Percentiles rank a stretch among this genome's conserved stretches.
Evolutionary conservation across 129 eudicot species (phyloP).

Genomic region (Arctium minus): DNA sequence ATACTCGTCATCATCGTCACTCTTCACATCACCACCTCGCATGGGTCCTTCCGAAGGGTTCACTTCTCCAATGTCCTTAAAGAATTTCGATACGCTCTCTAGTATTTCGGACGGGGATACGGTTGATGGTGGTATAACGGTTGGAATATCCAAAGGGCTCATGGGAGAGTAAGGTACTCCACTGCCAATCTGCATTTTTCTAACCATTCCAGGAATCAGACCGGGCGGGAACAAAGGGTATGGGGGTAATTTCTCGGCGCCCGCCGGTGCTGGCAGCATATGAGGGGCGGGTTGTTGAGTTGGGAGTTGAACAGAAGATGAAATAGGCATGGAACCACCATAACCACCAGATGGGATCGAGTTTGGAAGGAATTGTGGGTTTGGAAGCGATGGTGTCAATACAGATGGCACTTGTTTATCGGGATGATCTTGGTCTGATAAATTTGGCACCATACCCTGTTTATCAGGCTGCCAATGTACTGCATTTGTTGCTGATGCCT

Average conservation of each 20-base stretch:
- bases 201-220: conserved; percentile 93
- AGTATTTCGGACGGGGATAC: conserved; percentile 68
- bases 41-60: conserved; percentile 95
- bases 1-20: conserved; percentile 64
- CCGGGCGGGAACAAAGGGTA: conserved; percentile 98
- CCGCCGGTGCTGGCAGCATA: conserved; percentile 34
- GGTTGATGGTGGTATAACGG: conserved; percentile 80
- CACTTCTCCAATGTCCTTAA: conserved; percentile 84
- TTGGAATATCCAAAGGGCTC: conserved; percentile 98
- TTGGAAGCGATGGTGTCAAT: conserved; percentile 36
- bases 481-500: conserved; percentile 24
- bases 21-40: conserved; percentile 39
- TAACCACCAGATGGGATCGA: conserved; percentile 38
- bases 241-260: conserved; percentile 63
- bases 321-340: conserved; percentile 31
- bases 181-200: conserved; percentile 95
- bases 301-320: conserved; percentile 38
- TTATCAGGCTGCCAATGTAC: conserved; percentile 66
- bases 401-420: conserved; percentile 50
- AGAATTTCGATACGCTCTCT: conserved; percentile 80
- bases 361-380: conserved; percentile 40
- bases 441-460: conserved; percentile 36
- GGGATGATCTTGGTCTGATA: conserved; percentile 49
- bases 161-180: conserved; percentile 98
- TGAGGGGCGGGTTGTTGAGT: conserved; percentile 39